These are phyloP conservation scores for Neurospora sp. DNA, from an alignment of 495 filamentous ascomycete genomes.

Conservation along the genomic window DNA sequence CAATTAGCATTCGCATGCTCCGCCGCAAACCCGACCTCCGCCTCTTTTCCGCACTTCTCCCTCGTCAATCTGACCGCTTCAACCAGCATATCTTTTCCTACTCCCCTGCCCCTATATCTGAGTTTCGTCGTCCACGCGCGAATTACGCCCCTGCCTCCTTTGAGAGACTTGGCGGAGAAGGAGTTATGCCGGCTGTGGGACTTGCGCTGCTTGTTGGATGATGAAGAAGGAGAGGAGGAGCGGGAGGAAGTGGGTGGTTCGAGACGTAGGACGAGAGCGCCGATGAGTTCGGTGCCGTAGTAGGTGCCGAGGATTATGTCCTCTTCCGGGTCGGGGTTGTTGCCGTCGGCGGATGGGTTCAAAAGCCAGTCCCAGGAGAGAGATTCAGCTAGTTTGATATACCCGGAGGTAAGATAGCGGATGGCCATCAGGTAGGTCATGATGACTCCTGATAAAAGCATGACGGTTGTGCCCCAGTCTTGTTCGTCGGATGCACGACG, in stretches of 20 bases:
- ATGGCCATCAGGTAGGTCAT: conserved; percentile 33
- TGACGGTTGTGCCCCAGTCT: conserved; percentile 26
- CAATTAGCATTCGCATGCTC: conserved; percentile 54
- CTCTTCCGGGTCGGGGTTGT: conserved; percentile 9
- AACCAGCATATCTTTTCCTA: conserved; percentile 59
- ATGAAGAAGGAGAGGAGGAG: background rate
- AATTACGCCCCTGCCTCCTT: conserved; percentile 46
- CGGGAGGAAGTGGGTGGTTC: conserved; percentile 14
- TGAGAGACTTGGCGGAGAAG: background rate
- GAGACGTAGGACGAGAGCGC: conserved; percentile 33
- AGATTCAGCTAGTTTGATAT: conserved; percentile 29
- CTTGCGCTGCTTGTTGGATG: background rate
- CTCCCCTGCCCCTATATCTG: conserved; percentile 53
- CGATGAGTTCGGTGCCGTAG: conserved; percentile 31
- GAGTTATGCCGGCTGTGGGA: background rate
- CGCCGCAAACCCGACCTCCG: conserved; percentile 52
- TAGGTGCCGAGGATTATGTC: conserved; percentile 33
- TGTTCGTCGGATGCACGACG: background rate
- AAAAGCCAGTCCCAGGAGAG: conserved; percentile 30
- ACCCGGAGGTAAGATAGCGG: conserved; percentile 31
- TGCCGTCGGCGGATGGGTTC: background rate
- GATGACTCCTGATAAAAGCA: conserved; percentile 24
- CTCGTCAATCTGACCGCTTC: conserved; percentile 51
- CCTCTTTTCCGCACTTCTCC: conserved; percentile 45
- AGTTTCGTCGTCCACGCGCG: conserved; percentile 66